Conservation (phyloP, 441 rosid genomes). For the Hura crepitans region DNA sequence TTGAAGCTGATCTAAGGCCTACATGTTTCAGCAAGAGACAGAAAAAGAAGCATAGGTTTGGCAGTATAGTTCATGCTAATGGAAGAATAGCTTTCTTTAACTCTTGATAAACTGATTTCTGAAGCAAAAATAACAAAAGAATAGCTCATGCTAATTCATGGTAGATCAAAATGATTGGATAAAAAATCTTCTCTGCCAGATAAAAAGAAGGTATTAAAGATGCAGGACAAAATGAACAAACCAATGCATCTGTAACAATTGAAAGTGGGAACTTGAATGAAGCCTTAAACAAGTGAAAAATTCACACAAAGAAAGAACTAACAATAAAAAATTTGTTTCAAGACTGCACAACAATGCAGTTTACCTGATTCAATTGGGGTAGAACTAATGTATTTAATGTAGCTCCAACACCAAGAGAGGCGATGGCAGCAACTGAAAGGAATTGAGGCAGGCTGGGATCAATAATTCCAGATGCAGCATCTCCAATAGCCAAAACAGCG, state of each 20-base stretch:
- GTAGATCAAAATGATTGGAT: neutral
- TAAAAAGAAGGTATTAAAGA: neutral
- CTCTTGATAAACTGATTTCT: neutral
- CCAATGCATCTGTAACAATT: neutral
- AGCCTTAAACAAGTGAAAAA: slow-evolving; percentile 1
- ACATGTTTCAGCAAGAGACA: neutral
- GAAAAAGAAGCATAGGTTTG: neutral
- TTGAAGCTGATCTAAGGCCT: too few species aligned
- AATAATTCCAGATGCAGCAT: slow-evolving; percentile 76
- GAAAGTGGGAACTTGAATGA: neutral
- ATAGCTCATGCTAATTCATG: neutral
- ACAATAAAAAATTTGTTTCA: neutral
- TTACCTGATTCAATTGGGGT: slow-evolving; percentile 69
- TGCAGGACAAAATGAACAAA: neutral
- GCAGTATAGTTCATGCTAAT: neutral
- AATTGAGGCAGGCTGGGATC: slow-evolving; percentile 87
- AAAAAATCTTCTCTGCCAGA: neutral
- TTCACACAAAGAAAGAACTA: neutral
- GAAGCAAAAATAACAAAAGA: neutral
- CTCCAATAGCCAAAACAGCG: slow-evolving; percentile 76
- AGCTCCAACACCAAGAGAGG: slow-evolving; percentile 70
- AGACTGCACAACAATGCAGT: slow-evolving; percentile 10
- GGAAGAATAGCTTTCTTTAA: too few species aligned
- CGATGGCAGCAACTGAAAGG: slow-evolving; percentile 66
- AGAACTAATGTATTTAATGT: slow-evolving; percentile 55